Conservation (phyloP, 2,329 filamentous ascomycete species). For the Ceratocystis papillata region DNA sequence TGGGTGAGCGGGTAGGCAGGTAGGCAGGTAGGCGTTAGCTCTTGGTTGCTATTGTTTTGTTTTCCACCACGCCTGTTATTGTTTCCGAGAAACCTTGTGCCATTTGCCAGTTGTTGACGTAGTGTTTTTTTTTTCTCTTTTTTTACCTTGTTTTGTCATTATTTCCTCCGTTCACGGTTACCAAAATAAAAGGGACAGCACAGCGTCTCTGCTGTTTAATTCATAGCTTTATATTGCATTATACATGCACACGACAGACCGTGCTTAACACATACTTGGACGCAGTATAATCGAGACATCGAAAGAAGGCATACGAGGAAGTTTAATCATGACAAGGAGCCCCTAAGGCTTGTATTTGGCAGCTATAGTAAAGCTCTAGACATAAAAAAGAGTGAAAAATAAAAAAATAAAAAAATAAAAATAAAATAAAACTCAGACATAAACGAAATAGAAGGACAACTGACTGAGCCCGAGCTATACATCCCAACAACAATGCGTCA, state of each 20-base stretch:
- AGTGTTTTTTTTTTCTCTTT: constrained; percentile 7
- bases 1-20: neutral
- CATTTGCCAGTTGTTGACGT: constrained; percentile 8
- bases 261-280: too few species aligned
- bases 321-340: neutral
- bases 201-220: constrained; percentile 18
- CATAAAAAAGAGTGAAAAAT: neutral
- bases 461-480: neutral
- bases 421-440: neutral
- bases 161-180: constrained; percentile 16
- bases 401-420: neutral
- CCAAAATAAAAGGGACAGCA: constrained; percentile 20
- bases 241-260: neutral
- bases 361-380: neutral
- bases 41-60: neutral
- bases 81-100: constrained; percentile 1
- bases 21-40: neutral
- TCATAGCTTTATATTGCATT: neutral
- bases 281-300: too few species aligned
- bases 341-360: neutral
- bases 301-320: too few species aligned
- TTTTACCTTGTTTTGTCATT: constrained; percentile 11
- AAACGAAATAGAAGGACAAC: neutral
- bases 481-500: neutral
- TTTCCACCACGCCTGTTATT: constrained; percentile 11